A percentile compares a stretch with the other conserved stretches of the same genome.
Conservation (phyloP, 2,329 filamentous ascomycete species). For the Aspergillus jensenii region DNA sequence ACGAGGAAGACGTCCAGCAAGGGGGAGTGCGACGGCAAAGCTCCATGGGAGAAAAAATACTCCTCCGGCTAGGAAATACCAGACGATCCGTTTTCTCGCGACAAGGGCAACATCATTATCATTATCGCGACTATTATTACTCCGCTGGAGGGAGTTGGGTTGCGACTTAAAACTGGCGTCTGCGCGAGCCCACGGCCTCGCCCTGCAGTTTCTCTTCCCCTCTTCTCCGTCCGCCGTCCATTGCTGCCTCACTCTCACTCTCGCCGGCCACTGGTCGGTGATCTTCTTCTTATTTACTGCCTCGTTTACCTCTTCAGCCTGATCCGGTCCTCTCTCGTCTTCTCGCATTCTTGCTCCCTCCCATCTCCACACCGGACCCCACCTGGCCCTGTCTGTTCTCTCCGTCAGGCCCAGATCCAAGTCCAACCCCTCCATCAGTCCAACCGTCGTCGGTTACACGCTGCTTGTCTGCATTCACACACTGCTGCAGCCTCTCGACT, state of each 20-base stretch:
- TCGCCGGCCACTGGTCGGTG: background rate
- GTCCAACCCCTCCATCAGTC: constrained; percentile 5
- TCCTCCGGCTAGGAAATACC: constrained; percentile 1
- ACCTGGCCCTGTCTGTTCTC: constrained; percentile 12
- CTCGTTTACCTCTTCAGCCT: background rate
- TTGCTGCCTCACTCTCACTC: background rate
- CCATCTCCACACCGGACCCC: constrained; percentile 17
- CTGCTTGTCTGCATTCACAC: constrained; percentile 5
- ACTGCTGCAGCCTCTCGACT: constrained; percentile 19
- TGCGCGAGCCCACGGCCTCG: constrained; percentile 12
- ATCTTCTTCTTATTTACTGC: background rate
- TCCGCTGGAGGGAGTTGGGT: constrained; percentile 9
- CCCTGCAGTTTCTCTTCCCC: constrained; percentile 7
- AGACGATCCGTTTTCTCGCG: constrained; percentile 13
- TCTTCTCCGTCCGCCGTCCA: constrained; percentile 1
- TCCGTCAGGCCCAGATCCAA: constrained; percentile 18
- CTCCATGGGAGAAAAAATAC: constrained; percentile 1
- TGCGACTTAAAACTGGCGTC: constrained; percentile 14
- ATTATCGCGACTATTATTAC: background rate
- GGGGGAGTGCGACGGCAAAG: background rate
- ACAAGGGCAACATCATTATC: background rate
- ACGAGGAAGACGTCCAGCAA: background rate
- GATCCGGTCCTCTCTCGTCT: background rate
- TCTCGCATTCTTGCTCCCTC: constrained; percentile 1
- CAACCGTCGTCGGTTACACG: constrained; percentile 18